phyloP scores from a whole-genome alignment of 345 rosid species.

The Eutrema heterophyllum region DNA sequence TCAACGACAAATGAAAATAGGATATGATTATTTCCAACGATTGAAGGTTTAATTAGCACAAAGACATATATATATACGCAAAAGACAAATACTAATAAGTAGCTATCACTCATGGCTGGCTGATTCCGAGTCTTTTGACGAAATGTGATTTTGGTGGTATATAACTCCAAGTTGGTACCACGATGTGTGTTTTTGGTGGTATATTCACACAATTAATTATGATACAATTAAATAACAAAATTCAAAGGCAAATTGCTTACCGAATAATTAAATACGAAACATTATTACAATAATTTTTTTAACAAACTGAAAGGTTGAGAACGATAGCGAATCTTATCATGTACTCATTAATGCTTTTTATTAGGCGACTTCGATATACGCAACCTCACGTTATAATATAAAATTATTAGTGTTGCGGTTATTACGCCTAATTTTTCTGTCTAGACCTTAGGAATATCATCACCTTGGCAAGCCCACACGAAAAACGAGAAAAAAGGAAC shows the following conservation, averaged over 20 bases:
- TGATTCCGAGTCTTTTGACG: neutral
- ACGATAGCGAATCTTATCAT: neutral
- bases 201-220: too few relatives aligned
- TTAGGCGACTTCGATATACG: neutral
- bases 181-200: too few relatives aligned
- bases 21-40: neutral
- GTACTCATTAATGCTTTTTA: neutral
- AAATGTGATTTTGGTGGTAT: neutral
- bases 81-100: neutral
- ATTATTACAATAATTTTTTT: neutral
- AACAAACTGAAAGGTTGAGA: constrained; percentile 11
- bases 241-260: neutral
- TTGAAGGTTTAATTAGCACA: neutral
- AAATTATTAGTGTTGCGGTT: neutral
- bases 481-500: neutral
- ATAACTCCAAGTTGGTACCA: too few relatives aligned
- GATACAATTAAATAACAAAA: neutral
- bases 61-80: neutral
- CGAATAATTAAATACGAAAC: neutral
- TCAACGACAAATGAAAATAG: neutral
- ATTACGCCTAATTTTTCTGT: neutral
- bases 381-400: constrained; percentile 1
- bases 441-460: neutral
- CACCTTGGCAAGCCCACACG: neutral
- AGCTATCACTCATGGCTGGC: neutral